Evolutionary conservation across 306 rosid species (phyloP).

Genomic region (Citrullus colocynthis): DNA sequence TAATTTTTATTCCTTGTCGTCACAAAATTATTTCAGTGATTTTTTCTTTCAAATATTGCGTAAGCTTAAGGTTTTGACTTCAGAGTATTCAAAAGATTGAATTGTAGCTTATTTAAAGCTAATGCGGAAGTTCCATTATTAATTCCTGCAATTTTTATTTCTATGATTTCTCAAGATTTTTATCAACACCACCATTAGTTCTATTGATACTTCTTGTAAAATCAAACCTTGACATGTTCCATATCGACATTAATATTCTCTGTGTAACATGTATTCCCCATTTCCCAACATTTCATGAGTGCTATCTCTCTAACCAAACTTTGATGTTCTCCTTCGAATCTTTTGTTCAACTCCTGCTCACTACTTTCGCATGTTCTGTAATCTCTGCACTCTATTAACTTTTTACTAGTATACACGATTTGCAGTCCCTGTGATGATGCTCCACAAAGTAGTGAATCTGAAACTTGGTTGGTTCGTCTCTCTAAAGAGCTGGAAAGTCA

Average conservation of each 20-base stretch:
- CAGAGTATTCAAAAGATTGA: background rate
- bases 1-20: background rate
- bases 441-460: conserved; percentile 34
- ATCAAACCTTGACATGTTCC: background rate
- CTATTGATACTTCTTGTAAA: background rate
- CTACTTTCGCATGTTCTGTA: background rate
- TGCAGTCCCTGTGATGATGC: conserved; percentile 33
- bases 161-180: background rate
- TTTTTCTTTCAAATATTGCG: background rate
- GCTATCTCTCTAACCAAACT: background rate
- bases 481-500: conserved; percentile 49
- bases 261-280: background rate
- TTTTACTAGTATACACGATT: conserved; percentile 14
- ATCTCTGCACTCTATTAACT: conserved; percentile 11
- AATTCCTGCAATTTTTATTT: background rate
- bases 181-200: background rate
- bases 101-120: background rate
- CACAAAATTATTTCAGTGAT: background rate
- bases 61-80: background rate
- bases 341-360: background rate
- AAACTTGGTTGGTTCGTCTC: conserved; percentile 51
- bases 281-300: background rate
- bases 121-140: background rate
- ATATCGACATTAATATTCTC: background rate
- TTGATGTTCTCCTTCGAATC: background rate